These are phyloP conservation scores for Eremomyces bilateralis DNA, from an alignment of 495 filamentous ascomycete genomes.

Conservation along the genomic window DNA sequence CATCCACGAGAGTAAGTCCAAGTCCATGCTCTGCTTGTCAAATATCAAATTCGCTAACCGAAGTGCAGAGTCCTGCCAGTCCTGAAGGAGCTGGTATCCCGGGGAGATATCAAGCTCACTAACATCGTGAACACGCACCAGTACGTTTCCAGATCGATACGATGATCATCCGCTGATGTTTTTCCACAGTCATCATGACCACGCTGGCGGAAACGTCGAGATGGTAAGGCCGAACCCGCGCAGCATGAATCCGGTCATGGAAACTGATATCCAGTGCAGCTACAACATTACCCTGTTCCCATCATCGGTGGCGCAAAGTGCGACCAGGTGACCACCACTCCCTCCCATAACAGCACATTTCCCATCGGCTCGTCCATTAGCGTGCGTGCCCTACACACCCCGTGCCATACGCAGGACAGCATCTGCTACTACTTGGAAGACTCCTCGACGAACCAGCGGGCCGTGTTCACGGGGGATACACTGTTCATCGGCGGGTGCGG, in stretches of 20 bases:
- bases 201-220: conserved; percentile 76
- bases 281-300: conserved; percentile 40
- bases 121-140: conserved; percentile 95
- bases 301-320: conserved; percentile 83
- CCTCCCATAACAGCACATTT: conserved; percentile 53
- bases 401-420: conserved; percentile 95
- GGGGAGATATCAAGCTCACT: conserved; percentile 56
- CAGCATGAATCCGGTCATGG: no score
- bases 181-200: conserved; percentile 61
- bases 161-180: neutral
- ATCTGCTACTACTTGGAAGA: conserved; percentile 87
- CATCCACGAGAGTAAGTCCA: conserved; percentile 65
- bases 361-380: conserved; percentile 60
- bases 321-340: conserved; percentile 51
- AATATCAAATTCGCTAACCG: neutral
- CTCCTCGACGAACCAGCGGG: conserved; percentile 39
- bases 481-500: conserved; percentile 86
- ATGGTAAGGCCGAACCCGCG: conserved; percentile 45
- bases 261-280: conserved; percentile 25
- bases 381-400: conserved; percentile 80
- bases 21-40: neutral
- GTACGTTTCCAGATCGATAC: conserved; percentile 26
- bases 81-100: conserved; percentile 46
- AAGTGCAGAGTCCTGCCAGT: conserved; percentile 52
- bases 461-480: conserved; percentile 89